Percentiles rank a stretch among this genome's conserved stretches.
phyloP scores from a whole-genome alignment of 306 rosid species.

The Prunus mira region DNA sequence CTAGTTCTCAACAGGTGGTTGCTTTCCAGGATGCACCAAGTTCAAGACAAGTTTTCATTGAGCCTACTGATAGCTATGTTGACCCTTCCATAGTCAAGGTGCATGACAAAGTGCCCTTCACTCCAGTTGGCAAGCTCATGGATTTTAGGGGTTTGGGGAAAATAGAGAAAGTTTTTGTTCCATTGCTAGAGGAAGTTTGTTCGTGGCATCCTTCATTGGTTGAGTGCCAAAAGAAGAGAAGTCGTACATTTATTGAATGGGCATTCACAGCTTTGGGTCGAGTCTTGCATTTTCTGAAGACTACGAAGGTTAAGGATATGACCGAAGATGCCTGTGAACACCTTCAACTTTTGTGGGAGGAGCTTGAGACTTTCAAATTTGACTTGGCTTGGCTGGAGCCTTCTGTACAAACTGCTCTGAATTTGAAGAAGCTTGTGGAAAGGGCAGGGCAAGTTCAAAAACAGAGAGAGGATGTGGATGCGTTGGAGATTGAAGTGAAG shows the following conservation, averaged over 20 bases:
- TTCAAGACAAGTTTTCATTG: not conserved
- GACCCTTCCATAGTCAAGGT: not conserved
- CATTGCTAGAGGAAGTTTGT: constrained; percentile 1
- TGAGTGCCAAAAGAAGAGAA: not conserved
- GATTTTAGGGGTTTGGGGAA: not conserved
- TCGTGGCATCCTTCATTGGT: not conserved
- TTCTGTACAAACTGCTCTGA: not conserved
- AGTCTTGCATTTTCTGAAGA: not conserved
- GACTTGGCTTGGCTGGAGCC: not conserved
- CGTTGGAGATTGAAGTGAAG: too few species aligned
- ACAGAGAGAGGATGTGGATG: too few species aligned
- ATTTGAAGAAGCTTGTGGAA: not conserved
- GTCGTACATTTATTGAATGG: not conserved
- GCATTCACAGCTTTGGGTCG: constrained; percentile 4
- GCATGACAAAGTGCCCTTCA: not conserved
- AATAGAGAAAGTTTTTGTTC: not conserved
- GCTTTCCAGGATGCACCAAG: not conserved
- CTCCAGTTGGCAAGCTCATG: not conserved
- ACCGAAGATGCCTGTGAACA: not conserved
- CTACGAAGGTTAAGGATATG: not conserved
- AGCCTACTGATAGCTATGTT: not conserved
- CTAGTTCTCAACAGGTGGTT: not conserved
- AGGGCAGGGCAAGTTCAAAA: not conserved
- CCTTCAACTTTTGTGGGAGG: not conserved
- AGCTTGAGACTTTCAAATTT: constrained; percentile 1